A percentile compares a stretch with the other conserved stretches of the same genome.
These are phyloP conservation scores for Ophiostoma quercus DNA, from an alignment of 2,329 filamentous ascomycete genomes.

Conservation along the genomic window DNA sequence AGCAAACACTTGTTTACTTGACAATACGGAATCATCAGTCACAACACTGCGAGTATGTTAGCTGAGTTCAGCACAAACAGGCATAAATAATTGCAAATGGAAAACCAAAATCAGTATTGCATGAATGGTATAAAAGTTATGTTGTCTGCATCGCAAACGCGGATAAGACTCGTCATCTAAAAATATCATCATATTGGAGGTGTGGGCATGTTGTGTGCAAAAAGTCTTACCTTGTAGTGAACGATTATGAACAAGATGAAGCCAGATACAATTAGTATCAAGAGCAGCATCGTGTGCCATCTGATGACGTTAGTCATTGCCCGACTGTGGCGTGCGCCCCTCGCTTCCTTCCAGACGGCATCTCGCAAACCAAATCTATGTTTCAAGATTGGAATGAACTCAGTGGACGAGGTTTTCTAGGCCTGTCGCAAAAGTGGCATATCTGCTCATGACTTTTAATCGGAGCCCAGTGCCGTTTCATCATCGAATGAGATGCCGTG, in stretches of 20 bases:
- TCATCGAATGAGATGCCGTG: slow-evolving; percentile 48
- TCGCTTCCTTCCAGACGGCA: slow-evolving; percentile 1
- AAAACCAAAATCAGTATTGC: slow-evolving; percentile 40
- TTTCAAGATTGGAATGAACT: slow-evolving; percentile 37
- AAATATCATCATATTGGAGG: slow-evolving; percentile 45
- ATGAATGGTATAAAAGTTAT: slow-evolving; percentile 66
- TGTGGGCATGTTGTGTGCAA: slow-evolving; percentile 4
- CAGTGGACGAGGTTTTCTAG: slow-evolving; percentile 99
- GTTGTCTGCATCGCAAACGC: slow-evolving; percentile 66
- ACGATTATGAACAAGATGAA: neutral
- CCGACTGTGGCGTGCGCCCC: neutral
- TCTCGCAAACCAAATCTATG: slow-evolving; percentile 12
- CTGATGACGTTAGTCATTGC: slow-evolving; percentile 19
- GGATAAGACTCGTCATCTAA: slow-evolving; percentile 77
- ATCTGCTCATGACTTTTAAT: slow-evolving; percentile 68
- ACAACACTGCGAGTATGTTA: slow-evolving; percentile 21
- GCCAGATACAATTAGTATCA: neutral
- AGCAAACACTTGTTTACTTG: neutral
- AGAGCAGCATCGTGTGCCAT: neutral
- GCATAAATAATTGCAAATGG: slow-evolving; percentile 26
- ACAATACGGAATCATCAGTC: neutral
- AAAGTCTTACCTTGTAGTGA: slow-evolving; percentile 22
- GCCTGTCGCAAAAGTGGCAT: slow-evolving; percentile 90
- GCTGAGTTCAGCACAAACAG: slow-evolving; percentile 23
- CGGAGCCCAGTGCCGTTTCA: slow-evolving; percentile 98